Percentiles rank a stretch among this genome's conserved stretches.
Evolutionary conservation across 495 filamentous ascomycete genomes (phyloP).

Genomic region (Penicillium bialowiezense): DNA sequence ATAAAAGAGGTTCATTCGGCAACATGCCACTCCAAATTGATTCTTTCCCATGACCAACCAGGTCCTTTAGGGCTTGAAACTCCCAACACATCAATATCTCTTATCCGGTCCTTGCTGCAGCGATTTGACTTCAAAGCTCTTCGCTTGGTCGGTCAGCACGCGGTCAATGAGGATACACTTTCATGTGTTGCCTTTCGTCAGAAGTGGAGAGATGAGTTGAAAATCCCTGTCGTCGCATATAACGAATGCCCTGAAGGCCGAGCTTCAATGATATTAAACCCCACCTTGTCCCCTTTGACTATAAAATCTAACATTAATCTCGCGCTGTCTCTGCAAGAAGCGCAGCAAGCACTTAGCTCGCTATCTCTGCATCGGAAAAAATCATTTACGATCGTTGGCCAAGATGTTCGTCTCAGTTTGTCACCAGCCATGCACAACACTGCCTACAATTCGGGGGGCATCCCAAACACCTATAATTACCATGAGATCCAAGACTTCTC

Average conservation of each 20-base stretch:
- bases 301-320: not conserved
- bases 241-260: conserved; percentile 51
- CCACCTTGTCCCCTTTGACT: conserved; percentile 57
- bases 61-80: conserved; percentile 1
- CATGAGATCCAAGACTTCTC: conserved; percentile 54
- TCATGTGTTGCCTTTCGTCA: conserved; percentile 6
- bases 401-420: conserved; percentile 20
- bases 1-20: conserved; percentile 1
- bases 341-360: conserved; percentile 37
- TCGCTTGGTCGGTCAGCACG: conserved; percentile 15
- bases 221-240: conserved; percentile 21
- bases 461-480: conserved; percentile 62
- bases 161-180: conserved; percentile 9
- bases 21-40: conserved; percentile 11
- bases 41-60: conserved; percentile 5
- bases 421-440: conserved; percentile 56
- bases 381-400: conserved; percentile 27
- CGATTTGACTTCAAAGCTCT: conserved; percentile 10
- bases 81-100: not conserved
- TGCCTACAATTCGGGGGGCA: conserved; percentile 60
- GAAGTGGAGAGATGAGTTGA: not conserved
- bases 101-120: not conserved
- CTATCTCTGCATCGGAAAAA: conserved; percentile 42
- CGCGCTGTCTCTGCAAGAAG: conserved; percentile 13
- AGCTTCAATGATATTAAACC: conserved; percentile 56